Evolutionary conservation across 2,329 filamentous ascomycete genomes (phyloP).

Genomic region (Nothophoma quercina): DNA sequence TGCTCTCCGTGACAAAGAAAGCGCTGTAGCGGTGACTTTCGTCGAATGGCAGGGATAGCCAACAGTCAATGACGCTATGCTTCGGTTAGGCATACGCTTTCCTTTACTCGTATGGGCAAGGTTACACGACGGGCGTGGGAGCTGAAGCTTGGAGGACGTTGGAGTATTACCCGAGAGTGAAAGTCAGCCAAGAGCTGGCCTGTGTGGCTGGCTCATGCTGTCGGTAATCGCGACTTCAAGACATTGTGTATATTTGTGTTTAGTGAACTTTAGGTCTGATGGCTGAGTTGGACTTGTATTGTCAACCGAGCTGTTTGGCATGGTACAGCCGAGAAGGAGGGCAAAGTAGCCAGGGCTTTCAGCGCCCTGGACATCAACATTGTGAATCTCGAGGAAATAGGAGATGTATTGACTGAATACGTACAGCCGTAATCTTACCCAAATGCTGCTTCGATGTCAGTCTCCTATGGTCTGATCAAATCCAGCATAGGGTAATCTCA

Average conservation of each 20-base stretch:
- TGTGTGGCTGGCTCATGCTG: conserved; percentile 5
- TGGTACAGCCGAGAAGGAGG: neutral
- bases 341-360: neutral
- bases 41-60: conserved; percentile 1
- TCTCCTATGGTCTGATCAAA: neutral
- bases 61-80: conserved; percentile 11
- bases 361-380: neutral
- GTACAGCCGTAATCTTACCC: neutral
- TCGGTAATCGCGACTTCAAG: neutral
- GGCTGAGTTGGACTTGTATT: conserved; percentile 1
- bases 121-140: conserved; percentile 12
- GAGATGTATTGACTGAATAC: neutral
- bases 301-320: neutral
- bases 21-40: neutral
- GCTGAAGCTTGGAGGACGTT: conserved; percentile 16
- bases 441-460: conserved; percentile 4
- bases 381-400: neutral
- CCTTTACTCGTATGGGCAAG: conserved; percentile 7
- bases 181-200: conserved; percentile 14
- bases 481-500: conserved; percentile 2
- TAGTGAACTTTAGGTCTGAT: neutral
- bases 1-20: conserved; percentile 33
- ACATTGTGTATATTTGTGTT: conserved; percentile 10
- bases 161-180: conserved; percentile 10
- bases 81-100: conserved; percentile 12